A percentile compares a stretch with the other conserved stretches of the same genome.
Conservation (phyloP, 1,284 basidiomycete genomes). For the Ganoderma leucocontextum region DNA sequence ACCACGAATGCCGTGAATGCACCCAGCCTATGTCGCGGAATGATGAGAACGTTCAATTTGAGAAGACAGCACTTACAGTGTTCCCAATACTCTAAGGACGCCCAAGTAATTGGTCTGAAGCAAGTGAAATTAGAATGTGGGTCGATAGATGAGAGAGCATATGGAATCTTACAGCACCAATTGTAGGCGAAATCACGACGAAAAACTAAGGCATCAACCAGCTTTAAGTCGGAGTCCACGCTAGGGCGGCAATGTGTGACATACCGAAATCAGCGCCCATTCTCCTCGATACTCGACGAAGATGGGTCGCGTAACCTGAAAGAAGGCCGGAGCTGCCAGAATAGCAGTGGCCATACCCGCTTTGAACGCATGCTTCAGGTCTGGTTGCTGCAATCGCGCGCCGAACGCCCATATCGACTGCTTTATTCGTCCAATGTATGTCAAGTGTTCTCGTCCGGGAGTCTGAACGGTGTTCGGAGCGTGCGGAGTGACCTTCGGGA, state of each 20-base stretch:
- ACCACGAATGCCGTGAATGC: conserved; percentile 78
- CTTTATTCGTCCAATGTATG: conserved; percentile 65
- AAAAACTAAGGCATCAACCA: conserved; percentile 65
- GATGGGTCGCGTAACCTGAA: conserved; percentile 76
- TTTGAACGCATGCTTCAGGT: conserved; percentile 91
- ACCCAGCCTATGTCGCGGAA: conserved; percentile 68
- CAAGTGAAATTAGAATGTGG: conserved; percentile 24
- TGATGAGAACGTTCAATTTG: background rate
- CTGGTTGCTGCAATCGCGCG: conserved; percentile 73
- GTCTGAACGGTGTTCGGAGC: conserved; percentile 88
- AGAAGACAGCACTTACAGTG: conserved; percentile 62
- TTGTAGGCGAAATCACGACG: conserved; percentile 88
- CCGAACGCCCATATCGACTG: conserved; percentile 82
- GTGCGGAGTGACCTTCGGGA: conserved; percentile 85
- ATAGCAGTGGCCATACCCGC: conserved; percentile 84
- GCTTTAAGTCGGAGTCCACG: background rate
- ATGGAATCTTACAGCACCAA: conserved; percentile 71
- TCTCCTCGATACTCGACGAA: conserved; percentile 90
- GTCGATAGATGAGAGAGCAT: conserved; percentile 8
- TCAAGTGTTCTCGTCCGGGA: conserved; percentile 67
- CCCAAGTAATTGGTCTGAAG: conserved; percentile 84
- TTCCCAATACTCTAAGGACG: conserved; percentile 82
- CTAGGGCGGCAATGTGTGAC: conserved; percentile 36
- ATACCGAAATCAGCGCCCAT: conserved; percentile 93
- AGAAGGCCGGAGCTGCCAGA: conserved; percentile 87